Evolutionary conservation across 2,329 filamentous ascomycete genomes (phyloP), one percentile per base, ranked within the genome.

Genomic region (Drechslerella dactyloides): DNA sequence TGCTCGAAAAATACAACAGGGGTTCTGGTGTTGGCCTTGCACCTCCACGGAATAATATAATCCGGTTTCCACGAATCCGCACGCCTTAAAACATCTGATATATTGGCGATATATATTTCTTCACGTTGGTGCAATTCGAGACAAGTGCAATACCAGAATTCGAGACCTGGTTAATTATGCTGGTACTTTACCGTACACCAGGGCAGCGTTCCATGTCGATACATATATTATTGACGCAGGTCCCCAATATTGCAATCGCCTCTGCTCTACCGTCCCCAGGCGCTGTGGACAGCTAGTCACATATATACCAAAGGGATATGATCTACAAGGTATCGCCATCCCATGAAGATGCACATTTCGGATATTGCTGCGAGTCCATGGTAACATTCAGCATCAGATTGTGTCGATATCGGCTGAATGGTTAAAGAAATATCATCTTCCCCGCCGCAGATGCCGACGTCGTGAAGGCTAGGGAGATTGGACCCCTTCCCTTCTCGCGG

Each of bases 61-160:
- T 46, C 64, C 59, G 21, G 58, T 70, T 70, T 70, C 66, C 66
- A 70, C 66, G 59, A 70, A 70, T 70, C 66, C 59, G 59, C 66
- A 56, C 27, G 24, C 35, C 58, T 33, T 63, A 50, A 30, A 37
- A 56, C 27, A 19, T 24, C 58, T 33, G 58, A 50, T 23, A 37
- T 42, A 44, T 64, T 64, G 51, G 11, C 24, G 37, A 54, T 48
- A 53, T 53, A 53, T 24, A 59, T 53, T 5, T 50, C 37, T 17
- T 56, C n/a, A 51, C 59, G 30, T n/a, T n/a, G n/a, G n/a, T n/a
- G n/a, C n/a, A n/a, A n/a, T n/a, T n/a, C n/a, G n/a, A n/a, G n/a
- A n/a, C n/a, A n/a, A n/a, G 19, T 50, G 37, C 37, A 42, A 42
- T 42, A 42, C 37, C 5, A 42, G 5, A 13, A 17, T 42, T 4